Conservation (phyloP, 192 early-diverging fungal species). For the Linnemannia schmuckeri region DNA sequence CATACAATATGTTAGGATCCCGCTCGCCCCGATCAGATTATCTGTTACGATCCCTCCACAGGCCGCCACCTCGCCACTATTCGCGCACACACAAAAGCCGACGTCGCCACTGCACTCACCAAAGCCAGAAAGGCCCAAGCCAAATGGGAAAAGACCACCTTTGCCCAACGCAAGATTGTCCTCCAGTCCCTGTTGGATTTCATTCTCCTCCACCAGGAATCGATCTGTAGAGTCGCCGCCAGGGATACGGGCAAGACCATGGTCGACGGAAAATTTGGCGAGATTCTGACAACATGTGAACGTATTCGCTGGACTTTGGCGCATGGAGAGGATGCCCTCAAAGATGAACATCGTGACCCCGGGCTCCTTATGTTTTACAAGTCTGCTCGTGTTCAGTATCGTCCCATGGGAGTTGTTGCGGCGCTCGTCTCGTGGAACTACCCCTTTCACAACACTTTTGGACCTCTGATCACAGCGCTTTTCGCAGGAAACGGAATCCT, state of each 20-base stretch:
- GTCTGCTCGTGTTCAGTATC: constrained; percentile 79
- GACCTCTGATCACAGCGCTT: constrained; percentile 84
- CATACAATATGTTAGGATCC: constrained; percentile 52
- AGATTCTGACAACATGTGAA: constrained; percentile 83
- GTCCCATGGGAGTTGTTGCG: constrained; percentile 85
- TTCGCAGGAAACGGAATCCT: constrained; percentile 90
- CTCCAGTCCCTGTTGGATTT: constrained; percentile 80
- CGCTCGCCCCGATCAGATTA: constrained; percentile 68
- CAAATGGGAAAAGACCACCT: constrained; percentile 77
- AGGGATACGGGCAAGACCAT: constrained; percentile 88
- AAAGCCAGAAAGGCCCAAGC: constrained; percentile 75
- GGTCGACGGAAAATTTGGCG: constrained; percentile 87
- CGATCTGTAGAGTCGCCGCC: constrained; percentile 78
- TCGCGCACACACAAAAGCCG: constrained; percentile 64
- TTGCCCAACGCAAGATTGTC: constrained; percentile 78
- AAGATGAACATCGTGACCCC: constrained; percentile 73
- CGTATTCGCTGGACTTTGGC: constrained; percentile 85
- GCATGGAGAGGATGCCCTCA: constrained; percentile 78
- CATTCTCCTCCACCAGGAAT: constrained; percentile 78
- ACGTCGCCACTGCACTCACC: constrained; percentile 69
- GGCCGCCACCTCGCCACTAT: constrained; percentile 78
- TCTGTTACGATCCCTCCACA: constrained; percentile 90
- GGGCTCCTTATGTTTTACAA: constrained; percentile 85
- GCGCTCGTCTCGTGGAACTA: constrained; percentile 93
- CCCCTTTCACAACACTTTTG: constrained; percentile 85